These are phyloP conservation scores for Suhomyces pyralidae DNA, from an alignment of 805 yeast genomes.

Conservation along the genomic window DNA sequence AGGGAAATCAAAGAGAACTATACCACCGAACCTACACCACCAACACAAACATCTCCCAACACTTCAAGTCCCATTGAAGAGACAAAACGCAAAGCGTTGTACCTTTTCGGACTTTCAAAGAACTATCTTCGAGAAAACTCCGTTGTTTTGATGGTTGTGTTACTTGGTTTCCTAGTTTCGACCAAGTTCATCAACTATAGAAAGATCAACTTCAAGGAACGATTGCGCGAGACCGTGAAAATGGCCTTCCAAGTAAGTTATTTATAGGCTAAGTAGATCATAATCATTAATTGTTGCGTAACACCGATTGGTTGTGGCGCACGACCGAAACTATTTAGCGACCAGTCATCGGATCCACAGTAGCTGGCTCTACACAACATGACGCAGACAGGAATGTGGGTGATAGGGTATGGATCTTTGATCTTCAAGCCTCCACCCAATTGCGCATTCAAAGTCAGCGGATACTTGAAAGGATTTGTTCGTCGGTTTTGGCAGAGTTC, in stretches of 20 bases:
- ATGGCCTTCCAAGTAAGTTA: slow-evolving; percentile 47
- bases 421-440: slow-evolving; percentile 88
- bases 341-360: background rate
- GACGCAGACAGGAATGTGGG: slow-evolving; percentile 53
- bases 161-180: slow-evolving; percentile 19
- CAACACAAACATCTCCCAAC: background rate
- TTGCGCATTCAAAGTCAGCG: slow-evolving; percentile 59
- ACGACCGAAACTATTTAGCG: background rate
- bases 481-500: slow-evolving; percentile 92
- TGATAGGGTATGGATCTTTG: slow-evolving; percentile 87
- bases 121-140: slow-evolving; percentile 26
- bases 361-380: background rate
- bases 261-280: slow-evolving; percentile 15
- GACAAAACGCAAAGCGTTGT: slow-evolving; percentile 16
- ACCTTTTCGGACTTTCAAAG: slow-evolving; percentile 17
- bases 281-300: background rate
- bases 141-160: slow-evolving; percentile 22
- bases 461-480: slow-evolving; percentile 70
- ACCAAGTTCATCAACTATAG: slow-evolving; percentile 20
- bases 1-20: slow-evolving; percentile 25
- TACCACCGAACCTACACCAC: background rate
- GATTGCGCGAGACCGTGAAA: slow-evolving; percentile 31
- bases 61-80: background rate
- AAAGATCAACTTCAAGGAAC: slow-evolving; percentile 27
- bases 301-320: slow-evolving; percentile 1